These are phyloP conservation scores for Citrus reticulata DNA, from an alignment of 345 rosid genomes.

Conservation along the genomic window DNA sequence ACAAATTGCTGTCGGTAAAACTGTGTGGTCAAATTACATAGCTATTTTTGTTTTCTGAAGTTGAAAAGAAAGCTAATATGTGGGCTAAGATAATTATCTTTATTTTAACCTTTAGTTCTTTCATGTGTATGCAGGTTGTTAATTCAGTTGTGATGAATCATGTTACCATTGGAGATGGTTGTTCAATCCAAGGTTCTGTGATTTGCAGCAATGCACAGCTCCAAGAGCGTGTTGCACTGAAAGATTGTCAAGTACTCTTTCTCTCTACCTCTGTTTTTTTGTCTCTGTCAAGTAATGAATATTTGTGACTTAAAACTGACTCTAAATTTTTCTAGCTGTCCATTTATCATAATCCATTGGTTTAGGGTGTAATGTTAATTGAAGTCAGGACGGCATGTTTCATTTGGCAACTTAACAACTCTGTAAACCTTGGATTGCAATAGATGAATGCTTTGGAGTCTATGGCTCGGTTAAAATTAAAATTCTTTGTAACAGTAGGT, in stretches of 20 bases:
- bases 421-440: not conserved
- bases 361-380: not conserved
- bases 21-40: not conserved
- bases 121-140: conserved; percentile 52
- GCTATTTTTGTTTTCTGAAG: not conserved
- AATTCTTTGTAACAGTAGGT: no score
- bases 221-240: conserved; percentile 77
- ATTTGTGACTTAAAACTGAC: not conserved
- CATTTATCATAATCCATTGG: not conserved
- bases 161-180: conserved; percentile 85
- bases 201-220: conserved; percentile 89
- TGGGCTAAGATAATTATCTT: not conserved
- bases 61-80: not conserved
- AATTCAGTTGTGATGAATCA: conserved; percentile 93
- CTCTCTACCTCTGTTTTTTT: no score
- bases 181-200: conserved; percentile 89
- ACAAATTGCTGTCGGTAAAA: not conserved
- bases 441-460: not conserved
- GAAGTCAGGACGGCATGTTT: not conserved
- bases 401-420: no score
- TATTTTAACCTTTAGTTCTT: not conserved
- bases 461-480: no score
- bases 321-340: not conserved
- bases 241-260: conserved; percentile 75
- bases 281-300: no score